Percentiles rank a stretch among this genome's conserved stretches.
phyloP scores from a whole-genome alignment of 75 land plant genomes.

The Adiantum capillusveneris region DNA sequence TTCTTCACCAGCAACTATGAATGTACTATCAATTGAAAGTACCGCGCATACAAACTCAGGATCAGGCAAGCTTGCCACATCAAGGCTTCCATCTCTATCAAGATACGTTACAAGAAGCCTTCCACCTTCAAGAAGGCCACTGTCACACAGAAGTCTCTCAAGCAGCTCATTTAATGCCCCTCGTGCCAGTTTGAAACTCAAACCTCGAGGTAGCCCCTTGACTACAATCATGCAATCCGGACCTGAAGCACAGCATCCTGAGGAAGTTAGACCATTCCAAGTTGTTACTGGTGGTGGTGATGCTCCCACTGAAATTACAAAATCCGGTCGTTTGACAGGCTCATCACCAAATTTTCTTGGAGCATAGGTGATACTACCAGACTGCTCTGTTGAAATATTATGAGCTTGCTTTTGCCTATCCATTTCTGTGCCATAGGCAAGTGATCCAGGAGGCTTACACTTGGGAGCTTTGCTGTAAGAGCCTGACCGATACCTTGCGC shows the following conservation, averaged over 20 bases:
- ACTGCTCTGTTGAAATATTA: neutral
- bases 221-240: constrained; percentile 9
- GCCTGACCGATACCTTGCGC: constrained; percentile 4
- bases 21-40: neutral
- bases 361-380: neutral
- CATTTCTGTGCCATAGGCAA: neutral
- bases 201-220: constrained; percentile 5
- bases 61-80: neutral
- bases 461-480: too few species aligned
- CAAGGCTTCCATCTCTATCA: neutral
- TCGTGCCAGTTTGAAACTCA: neutral
- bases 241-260: neutral
- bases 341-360: neutral
- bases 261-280: neutral
- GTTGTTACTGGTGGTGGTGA: neutral
- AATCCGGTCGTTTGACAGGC: neutral
- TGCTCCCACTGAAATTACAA: neutral
- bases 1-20: neutral
- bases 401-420: neutral
- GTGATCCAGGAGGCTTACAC: neutral
- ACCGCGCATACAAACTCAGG: neutral
- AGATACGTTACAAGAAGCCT: constrained; percentile 6
- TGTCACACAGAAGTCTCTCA: constrained; percentile 3
- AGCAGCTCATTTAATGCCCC: constrained; percentile 12
- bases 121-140: constrained; percentile 8